Base-by-base conservation (phyloP, 352 stramenopile genomes). In the Aphanomyces stellatus region DNA sequence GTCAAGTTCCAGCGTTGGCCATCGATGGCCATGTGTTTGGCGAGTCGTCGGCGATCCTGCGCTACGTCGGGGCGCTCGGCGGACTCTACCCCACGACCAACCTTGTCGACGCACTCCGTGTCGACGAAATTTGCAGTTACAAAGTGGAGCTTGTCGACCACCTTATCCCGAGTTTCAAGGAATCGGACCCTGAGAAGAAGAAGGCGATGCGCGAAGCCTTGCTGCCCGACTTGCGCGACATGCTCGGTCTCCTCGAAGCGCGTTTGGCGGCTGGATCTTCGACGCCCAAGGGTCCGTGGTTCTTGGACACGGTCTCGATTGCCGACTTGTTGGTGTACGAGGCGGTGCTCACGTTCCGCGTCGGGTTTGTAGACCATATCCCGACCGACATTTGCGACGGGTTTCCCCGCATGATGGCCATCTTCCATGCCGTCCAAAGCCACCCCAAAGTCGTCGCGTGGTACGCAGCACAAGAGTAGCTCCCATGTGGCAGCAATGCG, bases 31-130 rank as follows among this genome's bases (percentile, higher is more conserved):
- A 51, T 10, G 53, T 51, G 24, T 71, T 76, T 61, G 62, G 41
- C 17, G 80, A 91, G 71, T 85, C 77, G 33, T 76, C 69, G 27
- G 75, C 79, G 1, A 82, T 91, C 35, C 59, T 89, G 11, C 76
- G 83, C 34, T 90, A 88, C 46, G 81, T 74, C 15, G 85, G 85
- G 6, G 85, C 62, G 0, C 59, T 88, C 10, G 33, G 68, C 0
- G 74, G 72, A 0, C 64, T 87, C 17, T 85, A 88, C 55, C 75
- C 75, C n/a, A 65, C 71, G 1, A 69, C 75, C 0, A 62, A 78
- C 10, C 40, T 48, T 30, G 19, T 80, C 0, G 60, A 67, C 4
- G 75, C 75, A 19, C 69, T 72, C n/a, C 71, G 66, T 6, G 72
- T 85, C 3, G 79, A 87, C 30, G 76, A 82, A 40, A 27, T 85